These are phyloP conservation scores for Apiospora malaysiana DNA, from an alignment of 2,329 filamentous ascomycete species.

Conservation along the genomic window DNA sequence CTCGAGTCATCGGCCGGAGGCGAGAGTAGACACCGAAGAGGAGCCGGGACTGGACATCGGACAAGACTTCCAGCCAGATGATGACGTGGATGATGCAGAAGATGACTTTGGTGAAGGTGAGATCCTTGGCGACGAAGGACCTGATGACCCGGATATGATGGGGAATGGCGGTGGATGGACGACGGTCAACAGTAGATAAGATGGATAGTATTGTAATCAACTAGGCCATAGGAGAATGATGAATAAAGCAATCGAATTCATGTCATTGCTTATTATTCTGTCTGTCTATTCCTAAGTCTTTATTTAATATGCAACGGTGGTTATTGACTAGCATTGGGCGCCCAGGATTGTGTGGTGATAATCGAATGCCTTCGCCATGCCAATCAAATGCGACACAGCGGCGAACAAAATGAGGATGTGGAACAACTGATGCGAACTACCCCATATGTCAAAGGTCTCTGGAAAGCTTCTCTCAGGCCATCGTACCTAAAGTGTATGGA, in stretches of 20 bases:
- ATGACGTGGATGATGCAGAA: conserved; percentile 6
- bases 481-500: conserved; percentile 58
- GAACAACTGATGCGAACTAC: conserved; percentile 95
- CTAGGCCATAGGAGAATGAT: not conserved
- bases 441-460: conserved; percentile 86
- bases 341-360: conserved; percentile 72
- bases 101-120: conserved; percentile 11
- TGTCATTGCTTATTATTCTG: not conserved
- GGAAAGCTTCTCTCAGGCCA: conserved; percentile 83
- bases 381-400: conserved; percentile 79
- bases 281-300: conserved; percentile 1
- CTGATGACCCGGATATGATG: conserved; percentile 12
- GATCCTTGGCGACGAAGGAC: conserved; percentile 12
- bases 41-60: not conserved
- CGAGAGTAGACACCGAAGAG: not conserved
- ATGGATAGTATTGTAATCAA: not conserved
- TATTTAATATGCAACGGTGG: too few relatives aligned
- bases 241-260: not conserved
- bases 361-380: conserved; percentile 84
- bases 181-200: conserved; percentile 1
- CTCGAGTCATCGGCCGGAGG: conserved; percentile 13
- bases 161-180: conserved; percentile 25
- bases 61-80: conserved; percentile 3
- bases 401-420: conserved; percentile 88
- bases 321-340: conserved; percentile 49